Base-by-base conservation (phyloP, 2,329 filamentous ascomycete genomes). In the Ophiostoma sp. region DNA sequence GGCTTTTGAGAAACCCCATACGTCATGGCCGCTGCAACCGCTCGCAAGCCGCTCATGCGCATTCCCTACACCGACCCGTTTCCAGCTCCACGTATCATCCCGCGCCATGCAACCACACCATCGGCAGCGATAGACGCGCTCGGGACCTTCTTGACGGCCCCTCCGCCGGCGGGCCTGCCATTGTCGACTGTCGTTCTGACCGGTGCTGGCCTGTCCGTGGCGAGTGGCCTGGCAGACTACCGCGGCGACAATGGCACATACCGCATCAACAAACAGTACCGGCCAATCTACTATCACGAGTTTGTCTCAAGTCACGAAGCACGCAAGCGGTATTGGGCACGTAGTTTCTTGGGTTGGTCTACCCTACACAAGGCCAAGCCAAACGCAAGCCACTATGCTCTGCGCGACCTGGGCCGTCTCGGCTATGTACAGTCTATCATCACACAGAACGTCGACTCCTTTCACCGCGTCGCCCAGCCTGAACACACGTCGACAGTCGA, bases 401-500 rank as follows among this genome's bases (percentile, higher is more conserved):
- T 98, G 70, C 84, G 86, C 68, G 85, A 90, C 73, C 82, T 98
- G 48, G 91, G 87, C 2, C 79, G 85, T 4, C 81, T 95, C 74
- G 94, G 93, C 2, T 80, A 93, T 67, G 83, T 97, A 60, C 86
- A 85, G 71, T 87, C 83, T 69, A 91, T 97, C 71, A 88, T 99
- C 74, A 98, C 95, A 57, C 95, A 99, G 78, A 98, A 98, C 77
- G 95, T 99, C 68, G 95, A 99, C 80, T 97, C 93, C 2, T 96
- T 99, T 78, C 95, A 99, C 79, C 83, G 85, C 2, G 81, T 81
- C 71, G 90, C 93, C 0, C 94, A 97, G 78, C 92, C 93, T 0
- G 77, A 83, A 11, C 80, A 94, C 62, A 85, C 87, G 6, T 20
- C 68, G 36, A 95, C 92, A 11, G 82, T 96, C 65, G 94, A 98